These are phyloP conservation scores for Penicillium fuscoglaucum DNA, from an alignment of 2,329 filamentous ascomycete genomes.

Conservation along the genomic window DNA sequence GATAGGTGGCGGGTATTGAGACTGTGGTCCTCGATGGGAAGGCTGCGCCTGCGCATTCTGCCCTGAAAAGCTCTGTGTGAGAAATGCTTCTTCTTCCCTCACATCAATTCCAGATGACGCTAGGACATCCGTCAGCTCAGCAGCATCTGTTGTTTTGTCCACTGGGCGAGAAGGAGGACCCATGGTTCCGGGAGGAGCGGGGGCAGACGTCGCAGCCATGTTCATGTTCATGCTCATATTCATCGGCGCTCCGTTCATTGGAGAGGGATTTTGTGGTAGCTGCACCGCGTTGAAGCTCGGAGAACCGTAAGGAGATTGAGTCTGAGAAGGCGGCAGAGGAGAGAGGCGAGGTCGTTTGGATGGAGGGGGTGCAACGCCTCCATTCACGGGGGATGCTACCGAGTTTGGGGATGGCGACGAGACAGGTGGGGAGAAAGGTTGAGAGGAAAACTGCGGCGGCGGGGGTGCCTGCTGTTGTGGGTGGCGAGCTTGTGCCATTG, in stretches of 20 bases:
- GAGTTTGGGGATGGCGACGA: conserved; percentile 62
- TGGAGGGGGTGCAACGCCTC: conserved; percentile 61
- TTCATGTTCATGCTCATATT: conserved; percentile 53
- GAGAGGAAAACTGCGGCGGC: conserved; percentile 52
- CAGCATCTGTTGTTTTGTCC: conserved; percentile 53
- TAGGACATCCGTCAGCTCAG: conserved; percentile 81
- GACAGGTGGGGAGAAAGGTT: conserved; percentile 64
- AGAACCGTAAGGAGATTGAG: conserved; percentile 61
- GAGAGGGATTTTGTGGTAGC: conserved; percentile 40
- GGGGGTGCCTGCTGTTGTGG: conserved; percentile 25
- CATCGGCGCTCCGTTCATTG: conserved; percentile 49
- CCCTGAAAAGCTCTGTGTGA: conserved; percentile 59
- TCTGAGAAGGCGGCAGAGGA: conserved; percentile 62
- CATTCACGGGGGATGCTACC: conserved; percentile 49
- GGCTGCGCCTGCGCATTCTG: conserved; percentile 42
- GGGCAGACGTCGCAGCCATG: conserved; percentile 50
- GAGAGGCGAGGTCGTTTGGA: conserved; percentile 73
- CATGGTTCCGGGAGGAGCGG: conserved; percentile 53
- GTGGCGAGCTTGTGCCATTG: conserved; percentile 60
- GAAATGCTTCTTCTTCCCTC: conserved; percentile 78
- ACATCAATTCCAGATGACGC: conserved; percentile 84
- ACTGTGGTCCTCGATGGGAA: conserved; percentile 43
- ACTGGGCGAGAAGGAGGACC: conserved; percentile 62
- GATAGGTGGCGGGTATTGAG: conserved; percentile 51
- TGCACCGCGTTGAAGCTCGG: conserved; percentile 56